A percentile compares a stretch with the other conserved stretches of the same genome.
phyloP scores from a whole-genome alignment of 257 asterid genomes.

The Leonotis leonurus region DNA sequence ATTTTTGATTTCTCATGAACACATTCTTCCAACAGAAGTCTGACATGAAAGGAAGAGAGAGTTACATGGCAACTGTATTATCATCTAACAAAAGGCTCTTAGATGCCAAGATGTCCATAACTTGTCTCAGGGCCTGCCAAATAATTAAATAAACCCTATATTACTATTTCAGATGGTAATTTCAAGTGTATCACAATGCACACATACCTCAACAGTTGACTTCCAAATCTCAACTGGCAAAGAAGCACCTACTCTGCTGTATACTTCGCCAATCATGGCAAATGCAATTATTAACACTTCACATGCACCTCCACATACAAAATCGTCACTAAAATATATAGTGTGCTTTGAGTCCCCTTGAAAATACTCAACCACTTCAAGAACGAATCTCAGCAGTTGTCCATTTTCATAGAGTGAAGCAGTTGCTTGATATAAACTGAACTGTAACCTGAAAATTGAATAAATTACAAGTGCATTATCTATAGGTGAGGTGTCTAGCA shows the following conservation, averaged over 20 bases:
- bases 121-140: constrained; percentile 62
- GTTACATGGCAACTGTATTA: constrained; percentile 47
- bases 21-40: constrained; percentile 21
- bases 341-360: constrained; percentile 36
- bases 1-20: constrained; percentile 22
- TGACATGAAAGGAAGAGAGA: constrained; percentile 11
- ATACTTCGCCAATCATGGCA: constrained; percentile 60
- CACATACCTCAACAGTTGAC: constrained; percentile 70
- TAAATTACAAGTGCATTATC: constrained; percentile 10
- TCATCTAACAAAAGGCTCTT: constrained; percentile 50
- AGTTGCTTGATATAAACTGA: constrained; percentile 41
- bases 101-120: constrained; percentile 67
- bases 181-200: constrained; percentile 10
- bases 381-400: constrained; percentile 52
- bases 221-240: constrained; percentile 59
- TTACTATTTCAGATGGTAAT: constrained; percentile 20
- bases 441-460: constrained; percentile 49
- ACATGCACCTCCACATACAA: constrained; percentile 28
- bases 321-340: constrained; percentile 31
- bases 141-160: constrained; percentile 1
- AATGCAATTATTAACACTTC: constrained; percentile 58
- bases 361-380: constrained; percentile 48
- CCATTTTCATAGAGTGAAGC: constrained; percentile 45
- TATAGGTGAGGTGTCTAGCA: background rate
- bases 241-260: constrained; percentile 59